Evolutionary conservation across 1,139 yeast genomes (phyloP).

Genomic region (Blastobotrys indianensis): DNA sequence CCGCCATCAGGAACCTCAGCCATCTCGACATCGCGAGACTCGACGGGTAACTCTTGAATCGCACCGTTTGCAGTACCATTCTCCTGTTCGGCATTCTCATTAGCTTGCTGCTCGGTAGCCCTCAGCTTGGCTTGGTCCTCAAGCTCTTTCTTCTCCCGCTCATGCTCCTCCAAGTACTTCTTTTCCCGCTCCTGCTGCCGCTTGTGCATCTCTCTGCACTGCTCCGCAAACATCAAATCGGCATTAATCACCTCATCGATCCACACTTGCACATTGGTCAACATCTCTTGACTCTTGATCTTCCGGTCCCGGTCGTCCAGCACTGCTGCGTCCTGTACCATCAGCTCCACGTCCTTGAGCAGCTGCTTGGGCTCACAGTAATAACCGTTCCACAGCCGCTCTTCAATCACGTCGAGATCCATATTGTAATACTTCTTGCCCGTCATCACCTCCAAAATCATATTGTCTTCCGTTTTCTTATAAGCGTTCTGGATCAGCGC

Average conservation of each 20-base stretch:
- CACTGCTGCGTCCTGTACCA: constrained; percentile 69
- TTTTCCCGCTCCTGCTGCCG: constrained; percentile 46
- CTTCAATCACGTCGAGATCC: constrained; percentile 92
- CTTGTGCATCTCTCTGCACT: constrained; percentile 67
- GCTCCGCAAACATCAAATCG: constrained; percentile 60
- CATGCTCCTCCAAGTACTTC: constrained; percentile 35
- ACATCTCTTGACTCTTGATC: constrained; percentile 91
- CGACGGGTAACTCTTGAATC: background rate
- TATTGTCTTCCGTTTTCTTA: constrained; percentile 55
- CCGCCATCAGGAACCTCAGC: too few species aligned
- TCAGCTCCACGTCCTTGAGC: constrained; percentile 75
- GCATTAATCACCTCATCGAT: constrained; percentile 74
- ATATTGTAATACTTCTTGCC: constrained; percentile 74
- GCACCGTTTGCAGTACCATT: background rate
- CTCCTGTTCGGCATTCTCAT: background rate
- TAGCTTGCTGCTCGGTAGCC: background rate
- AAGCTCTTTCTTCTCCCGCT: constrained; percentile 22
- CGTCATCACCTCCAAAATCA: constrained; percentile 72
- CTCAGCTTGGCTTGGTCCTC: constrained; percentile 32
- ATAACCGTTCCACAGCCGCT: constrained; percentile 92
- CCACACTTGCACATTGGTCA: constrained; percentile 92
- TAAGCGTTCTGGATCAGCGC: constrained; percentile 40
- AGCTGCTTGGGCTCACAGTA: constrained; percentile 92
- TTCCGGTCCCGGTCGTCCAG: constrained; percentile 79
- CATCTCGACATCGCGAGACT: background rate